Conservation (phyloP, 805 yeast genomes). For the Priceomyces medius region DNA sequence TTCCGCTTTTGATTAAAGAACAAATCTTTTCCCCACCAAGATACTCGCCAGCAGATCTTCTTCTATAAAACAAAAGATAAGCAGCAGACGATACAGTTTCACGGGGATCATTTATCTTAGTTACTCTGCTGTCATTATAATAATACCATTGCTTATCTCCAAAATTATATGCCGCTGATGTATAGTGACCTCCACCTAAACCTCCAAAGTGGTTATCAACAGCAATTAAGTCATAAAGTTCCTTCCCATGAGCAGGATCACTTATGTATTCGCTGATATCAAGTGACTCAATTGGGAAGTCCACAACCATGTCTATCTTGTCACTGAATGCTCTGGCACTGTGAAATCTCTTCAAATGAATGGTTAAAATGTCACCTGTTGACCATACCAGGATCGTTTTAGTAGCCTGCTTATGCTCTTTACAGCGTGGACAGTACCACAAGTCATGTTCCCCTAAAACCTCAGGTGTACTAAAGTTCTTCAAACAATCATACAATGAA, state of each 20-base stretch:
- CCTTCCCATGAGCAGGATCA: constrained; percentile 19
- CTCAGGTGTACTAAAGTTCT: constrained; percentile 75
- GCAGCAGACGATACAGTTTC: constrained; percentile 75
- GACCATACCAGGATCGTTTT: constrained; percentile 90
- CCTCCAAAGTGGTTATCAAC: constrained; percentile 97
- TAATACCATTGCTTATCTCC: constrained; percentile 82
- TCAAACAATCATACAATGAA: constrained; percentile 67
- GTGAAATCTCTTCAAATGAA: constrained; percentile 88
- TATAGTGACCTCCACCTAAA: constrained; percentile 96
- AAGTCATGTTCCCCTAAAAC: constrained; percentile 83
- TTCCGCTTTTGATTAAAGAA: constrained; percentile 41
- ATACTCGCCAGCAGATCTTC: constrained; percentile 33
- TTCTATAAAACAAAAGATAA: constrained; percentile 79
- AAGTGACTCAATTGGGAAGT: constrained; percentile 81
- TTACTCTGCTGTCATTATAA: constrained; percentile 81
- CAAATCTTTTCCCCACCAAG: constrained; percentile 51
- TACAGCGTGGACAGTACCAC: constrained; percentile 92
- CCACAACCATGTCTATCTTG: constrained; percentile 80
- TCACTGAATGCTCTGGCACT: constrained; percentile 83
- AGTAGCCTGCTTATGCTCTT: constrained; percentile 86
- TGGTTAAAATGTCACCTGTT: constrained; percentile 86
- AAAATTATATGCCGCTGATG: constrained; percentile 82
- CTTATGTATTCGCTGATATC: constrained; percentile 65
- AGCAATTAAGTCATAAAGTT: constrained; percentile 78
- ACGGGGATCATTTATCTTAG: constrained; percentile 53